Base-by-base conservation (phyloP, 176 grass and related monocot genomes). In the Cenchrus purpureus region DNA sequence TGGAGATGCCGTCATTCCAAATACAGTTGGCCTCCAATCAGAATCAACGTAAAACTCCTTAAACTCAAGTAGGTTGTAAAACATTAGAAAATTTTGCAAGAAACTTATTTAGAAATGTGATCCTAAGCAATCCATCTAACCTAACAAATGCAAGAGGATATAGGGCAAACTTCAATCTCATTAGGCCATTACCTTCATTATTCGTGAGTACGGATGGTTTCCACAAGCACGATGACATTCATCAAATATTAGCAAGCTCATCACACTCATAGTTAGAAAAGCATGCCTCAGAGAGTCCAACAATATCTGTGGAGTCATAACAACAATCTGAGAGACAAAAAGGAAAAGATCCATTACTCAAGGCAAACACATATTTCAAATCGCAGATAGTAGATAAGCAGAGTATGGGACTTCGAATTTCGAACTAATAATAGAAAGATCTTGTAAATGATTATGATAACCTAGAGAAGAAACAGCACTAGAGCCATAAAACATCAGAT, bases 141-240 rank as follows among this genome's bases (percentile, higher is more conserved):
- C 22, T 16, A 80, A 56, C 75, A 56, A 76, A 1, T 52, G 68
- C 15, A 69, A 40, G 12, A 57, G 48, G 4, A 19, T 49, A 63
- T 58, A 86, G 48, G 37, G 25, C 15, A 82, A 70, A 46, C 25
- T 69, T 71, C 20, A 74, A 78, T 66, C 37, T 59, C 16, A 40
- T 40, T 40, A 40, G 37, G 37, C 37, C 13, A 17, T 63, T 75
- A 94, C 92, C 86, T 80, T 83, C 83, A 94, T 91, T 94, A 94
- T 81, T 86, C 57, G 67, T 51, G 92, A 69, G 71, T 94, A 94
- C 28, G 92, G 89, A 88, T 89, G 92, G 72, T 88, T 89, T 77
- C 92, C 89, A 73, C 83, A 86, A 66, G 92, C 89, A 77, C 70
- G 79, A 84, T 94, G 92, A 19, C 92, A 94, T 86, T 91, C 92